Conservation (phyloP, 2,329 filamentous ascomycete genomes). For the Fusarium goolgardi region DNA sequence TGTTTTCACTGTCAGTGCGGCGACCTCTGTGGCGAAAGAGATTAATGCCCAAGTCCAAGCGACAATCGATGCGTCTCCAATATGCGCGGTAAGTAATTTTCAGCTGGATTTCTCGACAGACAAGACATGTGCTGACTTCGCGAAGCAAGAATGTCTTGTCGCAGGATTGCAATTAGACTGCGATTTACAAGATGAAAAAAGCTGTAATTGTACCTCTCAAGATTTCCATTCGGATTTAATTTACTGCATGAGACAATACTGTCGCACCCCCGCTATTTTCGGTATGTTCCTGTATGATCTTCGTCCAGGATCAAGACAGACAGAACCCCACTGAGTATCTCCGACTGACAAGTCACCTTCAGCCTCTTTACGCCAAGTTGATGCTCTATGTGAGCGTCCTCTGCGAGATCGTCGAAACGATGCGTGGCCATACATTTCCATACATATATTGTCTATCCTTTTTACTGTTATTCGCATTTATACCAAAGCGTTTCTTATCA, state of each 20-base stretch:
- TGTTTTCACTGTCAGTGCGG: background rate
- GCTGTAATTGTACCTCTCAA: background rate
- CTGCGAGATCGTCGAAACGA: constrained; percentile 11
- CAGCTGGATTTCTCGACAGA: background rate
- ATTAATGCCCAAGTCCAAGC: background rate
- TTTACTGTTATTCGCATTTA: constrained; percentile 16
- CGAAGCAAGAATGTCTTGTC: background rate
- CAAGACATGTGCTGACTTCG: background rate
- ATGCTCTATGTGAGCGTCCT: constrained; percentile 10
- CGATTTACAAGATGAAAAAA: background rate
- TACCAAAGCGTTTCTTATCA: constrained; percentile 10
- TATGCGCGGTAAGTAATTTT: background rate
- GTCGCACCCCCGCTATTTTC: constrained; percentile 1
- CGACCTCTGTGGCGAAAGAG: background rate
- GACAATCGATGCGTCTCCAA: background rate
- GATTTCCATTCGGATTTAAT: background rate
- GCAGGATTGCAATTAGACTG: background rate
- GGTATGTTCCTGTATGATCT: background rate
- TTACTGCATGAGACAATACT: background rate
- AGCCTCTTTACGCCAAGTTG: constrained; percentile 14
- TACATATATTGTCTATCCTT: constrained; percentile 12
- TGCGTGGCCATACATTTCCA: constrained; percentile 19
- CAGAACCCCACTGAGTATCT: background rate
- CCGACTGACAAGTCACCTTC: background rate
- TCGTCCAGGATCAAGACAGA: background rate